Base-by-base conservation (phyloP, 164 flowering plant genomes). In the Annona squamosa region DNA sequence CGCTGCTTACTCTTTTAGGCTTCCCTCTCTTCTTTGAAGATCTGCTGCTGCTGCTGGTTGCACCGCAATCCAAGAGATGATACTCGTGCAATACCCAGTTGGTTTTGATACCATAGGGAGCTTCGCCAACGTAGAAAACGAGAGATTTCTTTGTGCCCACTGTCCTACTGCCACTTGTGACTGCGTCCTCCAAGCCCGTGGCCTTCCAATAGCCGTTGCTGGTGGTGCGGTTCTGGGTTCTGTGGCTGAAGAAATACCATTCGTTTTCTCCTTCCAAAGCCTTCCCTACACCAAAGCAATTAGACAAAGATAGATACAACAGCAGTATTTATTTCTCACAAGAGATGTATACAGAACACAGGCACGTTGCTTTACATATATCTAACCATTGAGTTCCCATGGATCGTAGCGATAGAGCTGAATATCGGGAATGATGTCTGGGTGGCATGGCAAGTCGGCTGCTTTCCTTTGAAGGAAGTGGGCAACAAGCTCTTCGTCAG, bases 401-500 rank as follows among this genome's bases (percentile, higher is more conserved):
- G 98, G 98, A 84, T 94, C 93, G 64, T 84, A 88, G 1, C 89
- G 87, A 69, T 79, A 82, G 76, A 87, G 87, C 66, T 87, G 86
- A 37, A 91, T 92, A 78, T 91, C 97, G 9, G 97, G 96, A 75
- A 94, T 91, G 78, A 88, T 80, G 63, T 88, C 90, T 0, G 97
- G 96, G 41, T 87, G 87, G 75, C 83, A 86, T 18, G 96, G 91
- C 42, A 88, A 72, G 72, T 83, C 86, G 12, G 85, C 64, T 0
- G 86, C 90, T 75, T 87, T 92, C 12, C 94, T 88, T 3, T 86
- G 87, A 67, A 92, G 97, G 76, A 90, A 92, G 71, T 92, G 97
- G 63, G 88, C 87, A 9, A 92, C 81, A 4, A 92, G 90, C 72
- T 92, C 97, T 79, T 92, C 90, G n/a, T 92, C 97, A 0, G 91